Evolutionary conservation across 2,329 filamentous ascomycete genomes (phyloP).

Genomic region (Colletotrichum paranaense): DNA sequence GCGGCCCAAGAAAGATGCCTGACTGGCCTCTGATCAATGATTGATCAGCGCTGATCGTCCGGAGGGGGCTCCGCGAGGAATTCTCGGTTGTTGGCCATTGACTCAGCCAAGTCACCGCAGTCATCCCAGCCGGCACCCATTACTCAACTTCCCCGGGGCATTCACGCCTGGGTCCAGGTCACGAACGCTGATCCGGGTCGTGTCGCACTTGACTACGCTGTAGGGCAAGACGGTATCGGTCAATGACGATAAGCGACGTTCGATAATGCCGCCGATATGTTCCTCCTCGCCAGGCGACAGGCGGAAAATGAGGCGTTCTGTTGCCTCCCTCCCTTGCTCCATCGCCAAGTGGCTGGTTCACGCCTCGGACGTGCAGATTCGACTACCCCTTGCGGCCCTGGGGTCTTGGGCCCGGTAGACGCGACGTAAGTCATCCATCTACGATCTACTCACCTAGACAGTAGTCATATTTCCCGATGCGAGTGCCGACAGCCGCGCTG

Average conservation of each 20-base stretch:
- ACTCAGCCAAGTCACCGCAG: constrained; percentile 1
- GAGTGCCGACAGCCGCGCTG: not conserved
- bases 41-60: constrained; percentile 17
- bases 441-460: not conserved
- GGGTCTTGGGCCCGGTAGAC: not conserved
- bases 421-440: not conserved
- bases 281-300: not conserved
- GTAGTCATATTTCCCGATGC: not conserved
- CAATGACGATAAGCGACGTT: constrained; percentile 4
- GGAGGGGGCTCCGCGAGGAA: not conserved
- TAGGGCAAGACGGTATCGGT: not conserved
- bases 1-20: not conserved
- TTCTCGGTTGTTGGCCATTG: not conserved
- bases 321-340: constrained; percentile 22
- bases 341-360: constrained; percentile 4
- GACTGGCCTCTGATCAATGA: not conserved
- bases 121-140: not conserved
- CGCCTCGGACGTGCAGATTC: not conserved
- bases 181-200: not conserved
- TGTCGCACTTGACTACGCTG: not conserved
- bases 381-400: constrained; percentile 9
- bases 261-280: constrained; percentile 11
- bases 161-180: not conserved
- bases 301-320: not conserved
- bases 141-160: not conserved